Evolutionary conservation across 2,329 filamentous ascomycete species (phyloP).

Genomic region (Diaporthe helianthi): DNA sequence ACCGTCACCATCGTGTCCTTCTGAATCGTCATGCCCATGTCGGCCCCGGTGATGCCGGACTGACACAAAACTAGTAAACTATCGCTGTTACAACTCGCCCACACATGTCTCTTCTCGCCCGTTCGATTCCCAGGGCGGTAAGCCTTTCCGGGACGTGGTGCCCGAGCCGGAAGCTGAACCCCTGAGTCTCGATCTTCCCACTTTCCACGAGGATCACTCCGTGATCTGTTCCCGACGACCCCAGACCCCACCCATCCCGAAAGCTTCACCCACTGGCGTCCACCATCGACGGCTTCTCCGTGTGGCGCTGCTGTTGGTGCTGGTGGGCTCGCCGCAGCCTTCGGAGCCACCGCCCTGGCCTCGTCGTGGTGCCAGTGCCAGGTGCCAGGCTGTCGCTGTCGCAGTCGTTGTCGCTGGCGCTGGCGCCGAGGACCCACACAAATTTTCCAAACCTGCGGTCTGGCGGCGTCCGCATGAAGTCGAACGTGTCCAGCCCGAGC

Average conservation of each 20-base stretch:
- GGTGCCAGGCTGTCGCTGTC: too few species aligned
- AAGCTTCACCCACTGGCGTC: neutral
- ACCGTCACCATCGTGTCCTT: constrained; percentile 43
- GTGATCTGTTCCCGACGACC: constrained; percentile 22
- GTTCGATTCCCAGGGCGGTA: constrained; percentile 23
- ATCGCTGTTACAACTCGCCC: neutral
- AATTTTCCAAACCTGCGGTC: constrained; percentile 42
- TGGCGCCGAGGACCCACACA: constrained; percentile 42
- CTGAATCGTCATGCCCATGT: constrained; percentile 39
- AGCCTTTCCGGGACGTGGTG: constrained; percentile 20
- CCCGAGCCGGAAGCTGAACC: constrained; percentile 3
- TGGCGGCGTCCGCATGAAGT: constrained; percentile 43
- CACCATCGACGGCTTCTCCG: constrained; percentile 31
- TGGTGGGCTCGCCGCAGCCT: too few species aligned
- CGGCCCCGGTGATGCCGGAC: neutral
- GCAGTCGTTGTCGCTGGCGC: too few species aligned
- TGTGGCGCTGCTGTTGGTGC: too few species aligned
- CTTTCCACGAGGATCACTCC: constrained; percentile 3
- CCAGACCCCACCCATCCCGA: constrained; percentile 25
- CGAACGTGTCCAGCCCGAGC: constrained; percentile 47
- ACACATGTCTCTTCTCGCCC: neutral
- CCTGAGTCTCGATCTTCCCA: constrained; percentile 22
- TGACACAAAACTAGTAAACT: neutral
- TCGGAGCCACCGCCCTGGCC: constrained; percentile 6
- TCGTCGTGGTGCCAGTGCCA: too few species aligned